These are phyloP conservation scores for Taxillus chinensis DNA, from an alignment of 164 flowering plant species.

Conservation along the genomic window DNA sequence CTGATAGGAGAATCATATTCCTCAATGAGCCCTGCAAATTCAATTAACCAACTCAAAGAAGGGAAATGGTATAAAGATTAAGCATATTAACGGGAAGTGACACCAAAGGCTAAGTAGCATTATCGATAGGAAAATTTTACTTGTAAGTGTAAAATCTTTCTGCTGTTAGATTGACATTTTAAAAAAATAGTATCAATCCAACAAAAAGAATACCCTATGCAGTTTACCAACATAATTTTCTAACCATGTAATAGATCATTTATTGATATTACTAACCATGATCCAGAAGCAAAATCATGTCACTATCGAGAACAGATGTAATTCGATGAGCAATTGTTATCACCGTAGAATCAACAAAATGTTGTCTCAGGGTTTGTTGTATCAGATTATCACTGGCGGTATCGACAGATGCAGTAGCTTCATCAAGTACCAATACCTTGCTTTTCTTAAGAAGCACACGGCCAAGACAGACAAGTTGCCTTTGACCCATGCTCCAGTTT, in stretches of 20 bases:
- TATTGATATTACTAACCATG: slow-evolving; percentile 13
- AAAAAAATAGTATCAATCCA: no score
- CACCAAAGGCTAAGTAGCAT: not conserved
- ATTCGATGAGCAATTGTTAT: slow-evolving; percentile 43
- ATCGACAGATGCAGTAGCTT: slow-evolving; percentile 61
- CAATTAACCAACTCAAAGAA: not conserved
- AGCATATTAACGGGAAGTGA: not conserved
- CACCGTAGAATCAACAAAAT: slow-evolving; percentile 29
- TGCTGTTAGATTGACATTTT: no score
- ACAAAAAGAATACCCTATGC: no score
- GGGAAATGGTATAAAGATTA: not conserved
- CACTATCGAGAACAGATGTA: slow-evolving; percentile 36
- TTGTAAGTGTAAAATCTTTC: no score
- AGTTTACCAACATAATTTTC: no score
- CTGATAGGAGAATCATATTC: slow-evolving; percentile 26
- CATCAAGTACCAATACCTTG: slow-evolving; percentile 46
- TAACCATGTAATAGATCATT: no score
- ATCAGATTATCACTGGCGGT: slow-evolving; percentile 39
- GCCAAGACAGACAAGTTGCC: slow-evolving; percentile 47
- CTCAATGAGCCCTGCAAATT: slow-evolving; percentile 17
- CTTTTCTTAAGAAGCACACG: slow-evolving; percentile 37
- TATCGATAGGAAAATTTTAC: no score
- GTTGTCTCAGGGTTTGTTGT: slow-evolving; percentile 29
- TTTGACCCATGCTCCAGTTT: slow-evolving; percentile 59
- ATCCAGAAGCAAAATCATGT: slow-evolving; percentile 12